Evolutionary conservation across 1,284 basidiomycete species (phyloP).

Genomic region (Abortiporus biennis): DNA sequence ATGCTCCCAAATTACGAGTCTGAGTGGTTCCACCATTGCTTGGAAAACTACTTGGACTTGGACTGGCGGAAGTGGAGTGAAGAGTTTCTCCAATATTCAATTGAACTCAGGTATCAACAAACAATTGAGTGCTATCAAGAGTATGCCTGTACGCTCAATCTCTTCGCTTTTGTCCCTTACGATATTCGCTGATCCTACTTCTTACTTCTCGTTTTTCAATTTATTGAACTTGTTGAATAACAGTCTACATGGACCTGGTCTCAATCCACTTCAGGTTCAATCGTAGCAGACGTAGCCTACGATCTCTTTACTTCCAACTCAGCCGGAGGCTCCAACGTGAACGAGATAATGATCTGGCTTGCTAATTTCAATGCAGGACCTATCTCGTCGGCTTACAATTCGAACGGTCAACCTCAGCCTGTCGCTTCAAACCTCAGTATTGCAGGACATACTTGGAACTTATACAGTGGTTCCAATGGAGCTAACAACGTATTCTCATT

Average conservation of each 20-base stretch:
- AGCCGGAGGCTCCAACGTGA: conserved; percentile 41
- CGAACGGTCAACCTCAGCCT: conserved; percentile 41
- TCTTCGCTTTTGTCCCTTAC: conserved; percentile 13
- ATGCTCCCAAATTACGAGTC: conserved; percentile 44
- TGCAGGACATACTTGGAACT: conserved; percentile 49
- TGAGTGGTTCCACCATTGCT: conserved; percentile 37
- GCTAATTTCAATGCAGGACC: conserved; percentile 52
- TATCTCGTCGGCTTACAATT: conserved; percentile 43
- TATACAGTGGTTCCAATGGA: conserved; percentile 54
- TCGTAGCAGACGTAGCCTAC: conserved; percentile 52
- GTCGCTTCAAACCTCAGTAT: conserved; percentile 37
- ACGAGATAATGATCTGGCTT: conserved; percentile 69
- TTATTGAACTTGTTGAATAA: too few species aligned
- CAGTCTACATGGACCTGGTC: conserved; percentile 41
- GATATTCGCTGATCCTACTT: neutral
- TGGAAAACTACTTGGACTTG: conserved; percentile 56
- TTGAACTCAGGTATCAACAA: conserved; percentile 46
- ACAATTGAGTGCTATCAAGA: conserved; percentile 45
- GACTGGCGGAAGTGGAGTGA: conserved; percentile 45
- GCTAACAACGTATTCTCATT: conserved; percentile 60
- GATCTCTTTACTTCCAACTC: conserved; percentile 56
- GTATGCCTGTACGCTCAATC: conserved; percentile 41
- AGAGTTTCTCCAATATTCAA: conserved; percentile 57
- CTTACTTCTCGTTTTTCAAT: conserved; percentile 2
- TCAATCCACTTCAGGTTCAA: conserved; percentile 22